A percentile compares a stretch with the other conserved stretches of the same genome.
phyloP scores from a whole-genome alignment of 164 flowering plant genomes.

The Aristolochia contorta region DNA sequence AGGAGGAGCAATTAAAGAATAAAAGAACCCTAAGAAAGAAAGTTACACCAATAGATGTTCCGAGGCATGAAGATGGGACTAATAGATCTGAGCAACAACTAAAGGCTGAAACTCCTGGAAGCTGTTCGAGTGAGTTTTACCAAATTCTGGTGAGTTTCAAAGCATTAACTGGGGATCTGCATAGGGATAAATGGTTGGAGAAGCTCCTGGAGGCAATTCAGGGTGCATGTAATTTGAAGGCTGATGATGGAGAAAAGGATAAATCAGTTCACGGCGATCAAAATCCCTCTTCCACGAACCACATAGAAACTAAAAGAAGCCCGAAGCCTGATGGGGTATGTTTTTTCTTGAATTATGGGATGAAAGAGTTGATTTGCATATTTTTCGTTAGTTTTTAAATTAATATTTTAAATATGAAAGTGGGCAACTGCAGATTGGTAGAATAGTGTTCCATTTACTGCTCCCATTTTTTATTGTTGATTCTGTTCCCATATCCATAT shows the following conservation, averaged over 20 bases:
- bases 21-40: slow-evolving; percentile 43
- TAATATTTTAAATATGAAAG: neutral
- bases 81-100: slow-evolving; percentile 29
- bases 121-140: slow-evolving; percentile 39
- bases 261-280: slow-evolving; percentile 10
- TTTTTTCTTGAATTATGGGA: neutral
- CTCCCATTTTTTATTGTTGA: too few relatives aligned
- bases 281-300: slow-evolving; percentile 10
- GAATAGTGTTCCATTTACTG: too few relatives aligned
- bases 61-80: slow-evolving; percentile 52
- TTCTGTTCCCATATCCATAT: too few relatives aligned
- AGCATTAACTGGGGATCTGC: slow-evolving; percentile 53
- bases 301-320: slow-evolving; percentile 20
- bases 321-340: slow-evolving; percentile 17
- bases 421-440: too few relatives aligned
- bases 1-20: slow-evolving; percentile 41
- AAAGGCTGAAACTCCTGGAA: slow-evolving; percentile 73
- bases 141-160: slow-evolving; percentile 43
- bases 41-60: slow-evolving; percentile 61
- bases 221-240: slow-evolving; percentile 30
- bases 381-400: neutral
- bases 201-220: slow-evolving; percentile 60
- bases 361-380: neutral
- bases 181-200: slow-evolving; percentile 81
- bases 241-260: slow-evolving; percentile 27